Conservation (phyloP, 1,139 yeast species). For the Kurtzmaniella quercitrusa region DNA sequence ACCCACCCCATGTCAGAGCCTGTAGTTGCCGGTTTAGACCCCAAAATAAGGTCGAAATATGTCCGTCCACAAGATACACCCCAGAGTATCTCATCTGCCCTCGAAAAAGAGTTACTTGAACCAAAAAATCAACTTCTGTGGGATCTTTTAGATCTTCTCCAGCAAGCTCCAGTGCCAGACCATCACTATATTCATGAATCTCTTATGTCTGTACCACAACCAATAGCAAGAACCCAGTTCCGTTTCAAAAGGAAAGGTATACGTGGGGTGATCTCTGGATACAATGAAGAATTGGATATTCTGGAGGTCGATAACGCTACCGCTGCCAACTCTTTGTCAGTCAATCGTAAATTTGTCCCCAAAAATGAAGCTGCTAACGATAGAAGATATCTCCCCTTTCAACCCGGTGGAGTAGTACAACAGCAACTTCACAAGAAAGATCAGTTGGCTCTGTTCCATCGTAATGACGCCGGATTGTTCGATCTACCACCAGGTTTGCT, state of each 20-base stretch:
- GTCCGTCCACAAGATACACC: conserved; percentile 2
- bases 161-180: conserved; percentile 36
- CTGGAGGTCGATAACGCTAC: conserved; percentile 50
- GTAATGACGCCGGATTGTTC: conserved; percentile 67
- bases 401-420: conserved; percentile 80
- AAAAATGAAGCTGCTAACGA: conserved; percentile 47
- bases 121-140: conserved; percentile 53
- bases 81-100: conserved; percentile 10
- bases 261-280: conserved; percentile 60
- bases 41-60: conserved; percentile 2
- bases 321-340: conserved; percentile 67
- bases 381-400: conserved; percentile 78
- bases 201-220: conserved; percentile 48
- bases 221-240: conserved; percentile 52
- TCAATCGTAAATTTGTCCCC: conserved; percentile 64
- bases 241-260: conserved; percentile 72
- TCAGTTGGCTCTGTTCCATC: conserved; percentile 48
- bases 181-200: conserved; percentile 31
- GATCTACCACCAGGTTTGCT: conserved; percentile 80
- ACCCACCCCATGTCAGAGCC: background rate
- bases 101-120: conserved; percentile 31
- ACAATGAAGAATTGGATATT: conserved; percentile 55
- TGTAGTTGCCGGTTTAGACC: conserved; percentile 8
- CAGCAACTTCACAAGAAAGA: conserved; percentile 22
- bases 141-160: conserved; percentile 56